phyloP scores from a whole-genome alignment of 305 asterid genomes.

The Rubia tinctorum region DNA sequence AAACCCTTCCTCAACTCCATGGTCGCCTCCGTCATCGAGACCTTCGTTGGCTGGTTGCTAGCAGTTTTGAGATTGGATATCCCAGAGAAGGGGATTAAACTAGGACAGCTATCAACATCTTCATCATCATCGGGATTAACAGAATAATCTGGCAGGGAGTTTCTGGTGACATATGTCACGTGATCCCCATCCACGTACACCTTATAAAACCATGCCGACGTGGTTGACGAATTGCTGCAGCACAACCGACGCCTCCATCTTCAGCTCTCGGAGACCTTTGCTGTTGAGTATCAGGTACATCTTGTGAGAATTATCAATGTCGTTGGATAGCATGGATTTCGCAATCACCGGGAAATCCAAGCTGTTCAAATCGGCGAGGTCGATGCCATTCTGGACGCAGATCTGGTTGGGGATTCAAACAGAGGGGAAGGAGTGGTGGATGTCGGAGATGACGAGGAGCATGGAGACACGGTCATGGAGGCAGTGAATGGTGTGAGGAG shows the following conservation, averaged over 20 bases:
- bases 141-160: conserved; percentile 63
- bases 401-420: conserved; percentile 33
- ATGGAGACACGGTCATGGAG: no score
- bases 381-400: conserved; percentile 21
- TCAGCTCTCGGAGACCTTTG: conserved; percentile 44
- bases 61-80: conserved; percentile 53
- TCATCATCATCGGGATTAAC: not conserved
- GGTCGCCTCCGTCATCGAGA: conserved; percentile 60
- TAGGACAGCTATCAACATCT: conserved; percentile 19
- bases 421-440: no score
- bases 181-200: conserved; percentile 77
- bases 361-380: not conserved
- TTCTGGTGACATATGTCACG: conserved; percentile 68
- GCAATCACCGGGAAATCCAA: conserved; percentile 68
- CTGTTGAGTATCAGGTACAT: conserved; percentile 58
- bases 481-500: no score
- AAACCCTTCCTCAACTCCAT: conserved; percentile 51
- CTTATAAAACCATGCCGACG: conserved; percentile 85
- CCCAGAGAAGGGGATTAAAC: conserved; percentile 60
- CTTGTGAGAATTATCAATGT: conserved; percentile 60
- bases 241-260: conserved; percentile 46
- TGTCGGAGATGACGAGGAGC: no score
- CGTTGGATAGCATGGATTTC: conserved; percentile 63
- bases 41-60: conserved; percentile 36
- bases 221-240: conserved; percentile 93